These are phyloP conservation scores for Saraca asoca DNA, from an alignment of 331 rosid genomes.

Conservation along the genomic window DNA sequence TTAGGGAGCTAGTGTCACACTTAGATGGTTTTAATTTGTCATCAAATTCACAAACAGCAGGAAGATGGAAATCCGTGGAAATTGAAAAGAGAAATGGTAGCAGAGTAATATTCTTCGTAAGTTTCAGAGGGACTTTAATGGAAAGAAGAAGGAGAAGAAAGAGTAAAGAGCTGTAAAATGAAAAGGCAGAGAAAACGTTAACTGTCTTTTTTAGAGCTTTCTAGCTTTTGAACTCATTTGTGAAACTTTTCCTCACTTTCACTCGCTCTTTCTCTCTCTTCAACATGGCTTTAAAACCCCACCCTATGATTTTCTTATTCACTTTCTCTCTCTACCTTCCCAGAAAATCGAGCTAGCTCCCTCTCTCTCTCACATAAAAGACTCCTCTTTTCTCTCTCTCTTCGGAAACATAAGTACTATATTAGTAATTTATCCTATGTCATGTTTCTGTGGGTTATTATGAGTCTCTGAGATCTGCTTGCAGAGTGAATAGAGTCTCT, in stretches of 20 bases:
- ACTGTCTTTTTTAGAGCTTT: conserved; percentile 31
- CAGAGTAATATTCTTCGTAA: background rate
- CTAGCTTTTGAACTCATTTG: conserved; percentile 16
- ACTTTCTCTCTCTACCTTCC: background rate
- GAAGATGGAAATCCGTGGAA: background rate
- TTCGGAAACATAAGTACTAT: background rate
- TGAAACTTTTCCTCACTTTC: conserved; percentile 41
- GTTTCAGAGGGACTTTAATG: background rate
- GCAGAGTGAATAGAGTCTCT: conserved; percentile 31
- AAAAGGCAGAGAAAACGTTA: conserved; percentile 32
- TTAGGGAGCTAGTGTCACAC: background rate
- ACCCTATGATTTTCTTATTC: conserved; percentile 29
- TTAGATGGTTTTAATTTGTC: background rate
- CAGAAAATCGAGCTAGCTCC: background rate
- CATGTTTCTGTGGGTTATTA: conserved; percentile 5
- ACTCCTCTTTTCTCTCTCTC: conserved; percentile 24
- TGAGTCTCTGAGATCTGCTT: conserved; percentile 52
- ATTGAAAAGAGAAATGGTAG: background rate
- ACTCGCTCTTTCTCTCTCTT: conserved; percentile 48
- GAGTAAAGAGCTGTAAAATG: conserved; percentile 1
- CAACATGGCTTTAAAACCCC: conserved; percentile 46
- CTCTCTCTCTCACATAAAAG: conserved; percentile 10
- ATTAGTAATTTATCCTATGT: background rate
- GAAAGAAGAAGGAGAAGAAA: background rate
- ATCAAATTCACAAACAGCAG: background rate